These are phyloP conservation scores for Leccinum broughii DNA, from an alignment of 768 basidiomycete species.

Conservation along the genomic window DNA sequence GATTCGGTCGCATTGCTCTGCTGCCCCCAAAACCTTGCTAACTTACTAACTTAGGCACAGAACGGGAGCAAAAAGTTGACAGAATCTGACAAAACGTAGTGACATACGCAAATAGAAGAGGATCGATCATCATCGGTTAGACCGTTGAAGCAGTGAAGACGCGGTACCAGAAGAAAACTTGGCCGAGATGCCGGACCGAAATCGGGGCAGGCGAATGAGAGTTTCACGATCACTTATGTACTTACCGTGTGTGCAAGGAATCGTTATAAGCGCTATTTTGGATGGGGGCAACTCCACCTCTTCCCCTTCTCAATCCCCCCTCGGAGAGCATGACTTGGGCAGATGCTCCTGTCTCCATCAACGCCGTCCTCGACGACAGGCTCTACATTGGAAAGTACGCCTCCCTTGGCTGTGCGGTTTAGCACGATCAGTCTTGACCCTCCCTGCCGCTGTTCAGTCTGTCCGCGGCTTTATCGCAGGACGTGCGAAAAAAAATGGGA, in stretches of 20 bases:
- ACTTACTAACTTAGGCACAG: neutral
- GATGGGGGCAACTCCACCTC: constrained; percentile 11
- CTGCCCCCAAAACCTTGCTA: neutral
- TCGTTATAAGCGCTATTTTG: constrained; percentile 20
- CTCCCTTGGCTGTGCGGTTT: neutral
- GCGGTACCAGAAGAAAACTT: too few relatives aligned
- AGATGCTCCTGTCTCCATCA: constrained; percentile 28
- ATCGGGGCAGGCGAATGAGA: neutral
- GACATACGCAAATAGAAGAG: neutral
- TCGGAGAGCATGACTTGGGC: constrained; percentile 29
- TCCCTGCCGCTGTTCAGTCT: constrained; percentile 21
- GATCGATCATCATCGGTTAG: too few relatives aligned
- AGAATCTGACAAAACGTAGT: neutral
- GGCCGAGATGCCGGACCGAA: neutral
- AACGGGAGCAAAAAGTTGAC: neutral
- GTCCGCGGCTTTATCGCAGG: constrained; percentile 35
- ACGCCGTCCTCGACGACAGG: constrained; percentile 31
- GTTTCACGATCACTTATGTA: neutral
- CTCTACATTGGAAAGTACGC: constrained; percentile 40
- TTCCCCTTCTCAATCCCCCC: constrained; percentile 3
- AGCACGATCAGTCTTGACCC: neutral
- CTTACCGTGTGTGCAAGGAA: constrained; percentile 6
- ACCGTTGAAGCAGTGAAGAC: too few relatives aligned
- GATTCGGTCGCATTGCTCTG: neutral
- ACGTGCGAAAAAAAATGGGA: constrained; percentile 34